Evolutionary conservation across 1,284 basidiomycete genomes (phyloP).

Genomic region (Heterobasidion occidentale): DNA sequence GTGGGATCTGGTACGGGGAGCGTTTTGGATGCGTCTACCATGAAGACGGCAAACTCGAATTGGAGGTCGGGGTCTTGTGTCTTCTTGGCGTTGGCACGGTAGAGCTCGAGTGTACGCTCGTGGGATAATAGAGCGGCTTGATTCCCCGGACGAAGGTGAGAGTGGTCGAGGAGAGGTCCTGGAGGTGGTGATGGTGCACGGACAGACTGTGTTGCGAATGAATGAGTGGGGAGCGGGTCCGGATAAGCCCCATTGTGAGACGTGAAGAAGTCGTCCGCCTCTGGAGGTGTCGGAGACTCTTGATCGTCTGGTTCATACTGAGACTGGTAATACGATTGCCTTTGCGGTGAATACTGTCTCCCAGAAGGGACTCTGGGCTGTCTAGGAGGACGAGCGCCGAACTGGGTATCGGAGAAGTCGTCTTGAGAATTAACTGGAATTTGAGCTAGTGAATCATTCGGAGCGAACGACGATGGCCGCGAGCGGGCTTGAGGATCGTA

Average conservation of each 20-base stretch:
- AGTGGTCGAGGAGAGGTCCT: slow-evolving; percentile 80
- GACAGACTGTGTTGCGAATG: slow-evolving; percentile 27
- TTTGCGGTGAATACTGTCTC: slow-evolving; percentile 5
- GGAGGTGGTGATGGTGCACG: slow-evolving; percentile 39
- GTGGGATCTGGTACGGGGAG: slow-evolving; percentile 67
- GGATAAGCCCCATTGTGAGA: slow-evolving; percentile 1
- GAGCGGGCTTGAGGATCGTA: slow-evolving; percentile 5
- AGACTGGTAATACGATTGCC: slow-evolving; percentile 1
- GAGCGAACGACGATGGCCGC: slow-evolving; percentile 7
- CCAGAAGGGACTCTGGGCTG: slow-evolving; percentile 3
- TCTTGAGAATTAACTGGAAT: background rate
- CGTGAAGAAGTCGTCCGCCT: slow-evolving; percentile 13
- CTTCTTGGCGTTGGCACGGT: slow-evolving; percentile 97
- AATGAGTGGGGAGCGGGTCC: slow-evolving; percentile 15
- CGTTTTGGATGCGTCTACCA: slow-evolving; percentile 92
- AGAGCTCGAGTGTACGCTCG: slow-evolving; percentile 93
- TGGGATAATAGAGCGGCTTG: slow-evolving; percentile 90
- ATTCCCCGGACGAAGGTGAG: slow-evolving; percentile 89
- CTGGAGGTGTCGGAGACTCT: background rate
- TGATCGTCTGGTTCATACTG: slow-evolving; percentile 9
- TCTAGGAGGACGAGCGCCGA: slow-evolving; percentile 5
- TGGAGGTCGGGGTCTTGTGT: slow-evolving; percentile 97
- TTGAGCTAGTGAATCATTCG: slow-evolving; percentile 3
- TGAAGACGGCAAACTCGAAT: slow-evolving; percentile 98
- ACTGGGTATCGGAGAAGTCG: background rate